These are phyloP conservation scores for Strigomonas culicis DNA, from an alignment of 208 protist genomes.

Conservation along the genomic window DNA sequence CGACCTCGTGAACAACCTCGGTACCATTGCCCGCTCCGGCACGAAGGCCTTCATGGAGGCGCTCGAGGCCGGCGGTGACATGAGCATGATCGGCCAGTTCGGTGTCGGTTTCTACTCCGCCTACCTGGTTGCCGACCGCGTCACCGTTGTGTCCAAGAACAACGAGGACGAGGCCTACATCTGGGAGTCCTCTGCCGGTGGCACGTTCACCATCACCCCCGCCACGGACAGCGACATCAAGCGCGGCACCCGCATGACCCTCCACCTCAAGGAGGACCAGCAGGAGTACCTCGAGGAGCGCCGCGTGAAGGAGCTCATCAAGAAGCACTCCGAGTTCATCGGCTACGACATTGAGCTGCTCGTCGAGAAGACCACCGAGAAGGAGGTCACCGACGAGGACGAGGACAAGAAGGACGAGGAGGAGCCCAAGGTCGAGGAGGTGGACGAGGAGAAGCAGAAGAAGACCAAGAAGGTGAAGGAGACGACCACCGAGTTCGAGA, in stretches of 20 bases:
- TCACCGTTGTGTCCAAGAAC: constrained; percentile 97
- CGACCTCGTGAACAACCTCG: constrained; percentile 98
- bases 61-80: constrained; percentile 95
- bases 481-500: constrained; percentile 89
- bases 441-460: constrained; percentile 65
- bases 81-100: constrained; percentile 99
- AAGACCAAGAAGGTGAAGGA: constrained; percentile 32
- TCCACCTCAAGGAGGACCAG: constrained; percentile 98
- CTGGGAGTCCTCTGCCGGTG: constrained; percentile 97
- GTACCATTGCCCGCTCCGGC: constrained; percentile 98
- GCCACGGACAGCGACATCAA: constrained; percentile 75
- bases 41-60: constrained; percentile 99
- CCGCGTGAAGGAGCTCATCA: constrained; percentile 96
- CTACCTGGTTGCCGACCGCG: constrained; percentile 98
- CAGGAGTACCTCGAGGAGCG: constrained; percentile 95
- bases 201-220: constrained; percentile 96
- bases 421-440: constrained; percentile 29
- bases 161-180: constrained; percentile 97
- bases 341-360: constrained; percentile 97
- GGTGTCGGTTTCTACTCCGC: constrained; percentile 99
- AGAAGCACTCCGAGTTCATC: constrained; percentile 99
- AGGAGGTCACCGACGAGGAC: constrained; percentile 94
- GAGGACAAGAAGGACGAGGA: constrained; percentile 81
- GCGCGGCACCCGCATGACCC: constrained; percentile 96
- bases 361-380: constrained; percentile 93